A percentile compares a stretch with the other conserved stretches of the same genome.
phyloP scores from a whole-genome alignment of 2,329 filamentous ascomycete species.

The Neofusicoccum laricinum region DNA sequence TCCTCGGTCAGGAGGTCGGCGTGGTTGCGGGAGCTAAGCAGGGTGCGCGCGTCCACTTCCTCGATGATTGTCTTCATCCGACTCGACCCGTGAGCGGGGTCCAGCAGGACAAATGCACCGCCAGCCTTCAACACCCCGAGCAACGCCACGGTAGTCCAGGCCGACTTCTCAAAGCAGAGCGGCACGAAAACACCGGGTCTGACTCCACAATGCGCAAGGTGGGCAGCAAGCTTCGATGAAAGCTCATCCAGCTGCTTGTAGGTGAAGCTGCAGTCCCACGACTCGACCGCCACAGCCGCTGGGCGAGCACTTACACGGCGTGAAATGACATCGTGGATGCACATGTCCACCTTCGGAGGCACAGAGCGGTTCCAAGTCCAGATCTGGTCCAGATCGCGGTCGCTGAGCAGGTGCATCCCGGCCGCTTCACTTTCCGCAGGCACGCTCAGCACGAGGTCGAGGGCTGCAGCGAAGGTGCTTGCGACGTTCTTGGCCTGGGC shows the following conservation, averaged over 20 bases:
- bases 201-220: conserved; percentile 30
- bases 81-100: conserved; percentile 27
- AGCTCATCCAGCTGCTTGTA: conserved; percentile 29
- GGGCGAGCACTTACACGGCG: conserved; percentile 17
- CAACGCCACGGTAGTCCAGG: conserved; percentile 34
- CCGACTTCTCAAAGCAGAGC: conserved; percentile 39
- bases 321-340: neutral
- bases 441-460: conserved; percentile 12
- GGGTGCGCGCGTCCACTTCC: conserved; percentile 27
- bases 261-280: conserved; percentile 32
- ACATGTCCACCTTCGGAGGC: conserved; percentile 20
- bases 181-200: conserved; percentile 33
- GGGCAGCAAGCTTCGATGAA: conserved; percentile 29
- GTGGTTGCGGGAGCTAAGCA: conserved; percentile 37
- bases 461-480: neutral
- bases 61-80: conserved; percentile 31
- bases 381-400: conserved; percentile 11
- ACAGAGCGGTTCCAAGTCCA: neutral
- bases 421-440: conserved; percentile 41
- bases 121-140: conserved; percentile 38
- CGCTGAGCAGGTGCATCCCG: conserved; percentile 37
- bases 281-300: conserved; percentile 29
- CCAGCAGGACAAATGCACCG: neutral
- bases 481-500: conserved; percentile 17
- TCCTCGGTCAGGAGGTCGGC: conserved; percentile 46